phyloP scores from a whole-genome alignment of 805 yeast species.

The Metschnikowia proteae region DNA sequence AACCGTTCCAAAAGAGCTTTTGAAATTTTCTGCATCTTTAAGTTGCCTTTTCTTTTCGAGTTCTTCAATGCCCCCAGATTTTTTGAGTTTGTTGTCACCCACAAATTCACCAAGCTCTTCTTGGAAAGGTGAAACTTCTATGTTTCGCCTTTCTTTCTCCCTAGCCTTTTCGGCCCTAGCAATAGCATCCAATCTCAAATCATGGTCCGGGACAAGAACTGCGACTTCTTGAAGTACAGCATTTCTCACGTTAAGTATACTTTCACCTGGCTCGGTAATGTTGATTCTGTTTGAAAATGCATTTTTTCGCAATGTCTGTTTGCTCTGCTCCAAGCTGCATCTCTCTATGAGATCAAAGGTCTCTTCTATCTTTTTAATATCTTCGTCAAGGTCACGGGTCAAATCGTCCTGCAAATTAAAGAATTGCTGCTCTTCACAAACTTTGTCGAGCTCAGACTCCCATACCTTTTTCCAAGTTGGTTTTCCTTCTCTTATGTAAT shows the following conservation, averaged over 20 bases:
- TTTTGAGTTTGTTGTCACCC: conserved; percentile 68
- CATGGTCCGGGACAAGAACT: conserved; percentile 79
- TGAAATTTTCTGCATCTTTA: conserved; percentile 70
- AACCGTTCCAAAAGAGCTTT: conserved; percentile 41
- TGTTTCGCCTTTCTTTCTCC: conserved; percentile 60
- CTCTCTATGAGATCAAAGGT: conserved; percentile 78
- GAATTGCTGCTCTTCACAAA: conserved; percentile 92
- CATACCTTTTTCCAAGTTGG: conserved; percentile 87
- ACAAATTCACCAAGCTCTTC: conserved; percentile 86
- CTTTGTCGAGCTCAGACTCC: conserved; percentile 86
- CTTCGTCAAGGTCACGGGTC: conserved; percentile 73
- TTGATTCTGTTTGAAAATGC: conserved; percentile 41
- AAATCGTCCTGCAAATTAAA: conserved; percentile 87
- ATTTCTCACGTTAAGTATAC: conserved; percentile 58
- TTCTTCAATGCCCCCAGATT: conserved; percentile 87
- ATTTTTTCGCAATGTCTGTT: conserved; percentile 46
- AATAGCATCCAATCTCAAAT: conserved; percentile 81
- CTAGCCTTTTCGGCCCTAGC: conserved; percentile 81
- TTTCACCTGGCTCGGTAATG: conserved; percentile 60
- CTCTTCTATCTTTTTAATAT: conserved; percentile 72
- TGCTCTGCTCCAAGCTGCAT: conserved; percentile 74
- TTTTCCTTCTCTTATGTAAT: conserved; percentile 64
- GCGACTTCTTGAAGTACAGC: conserved; percentile 79
- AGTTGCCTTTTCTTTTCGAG: conserved; percentile 63
- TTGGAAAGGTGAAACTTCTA: conserved; percentile 62